Base-by-base conservation (phyloP, 2,329 filamentous ascomycete species). In the Rachicladosporium sp. region DNA sequence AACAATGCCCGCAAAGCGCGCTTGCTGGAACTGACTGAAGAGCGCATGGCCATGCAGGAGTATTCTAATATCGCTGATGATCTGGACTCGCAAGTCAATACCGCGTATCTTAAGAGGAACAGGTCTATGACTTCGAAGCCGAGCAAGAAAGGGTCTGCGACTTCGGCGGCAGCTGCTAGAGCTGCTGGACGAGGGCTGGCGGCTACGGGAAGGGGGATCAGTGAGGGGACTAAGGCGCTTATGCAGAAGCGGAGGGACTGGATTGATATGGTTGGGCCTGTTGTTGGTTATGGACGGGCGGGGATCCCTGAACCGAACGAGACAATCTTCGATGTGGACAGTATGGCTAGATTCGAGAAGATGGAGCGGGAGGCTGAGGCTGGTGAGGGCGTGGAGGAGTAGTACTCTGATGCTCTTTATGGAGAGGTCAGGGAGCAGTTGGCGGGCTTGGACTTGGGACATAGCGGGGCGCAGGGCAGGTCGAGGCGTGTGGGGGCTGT, bases 41-140 rank as follows among this genome's bases (percentile, higher is more conserved):
- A 94, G 58, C 80, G 86, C 48, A 89, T 98, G 76, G 91, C 91
- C 0, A 80, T 91, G 64, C 91, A 98, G 57, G 91, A 98, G 59
- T 98, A 94, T 67, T 82, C 81, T 59, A 95, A 87, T 41, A 98
- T 98, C 51, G 80, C 93, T 37, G 91, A 98, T 58, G 91, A 98
- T 59, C 78, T 98, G 13, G 91, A 98, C 67, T 78, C 80, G 32
- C 91, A 96, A 58, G 87, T 96, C 32, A 88, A 96, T 56, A 81
- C 85, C 37, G 89, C 91, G 3, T 98, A 96, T 56, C 78, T 93
- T 33, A 98, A 98, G 66, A 82, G 91, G 15, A 96, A 89, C 21
- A 79, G 91, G 35, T 94, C 86, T 1, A 81, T 96, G 85, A 88
- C 59, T 93, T 96, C 67, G 86, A 78, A 61, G 62, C 94, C 93